Base-by-base conservation (phyloP, 306 rosid genomes). In the Dryas octopetala region DNA sequence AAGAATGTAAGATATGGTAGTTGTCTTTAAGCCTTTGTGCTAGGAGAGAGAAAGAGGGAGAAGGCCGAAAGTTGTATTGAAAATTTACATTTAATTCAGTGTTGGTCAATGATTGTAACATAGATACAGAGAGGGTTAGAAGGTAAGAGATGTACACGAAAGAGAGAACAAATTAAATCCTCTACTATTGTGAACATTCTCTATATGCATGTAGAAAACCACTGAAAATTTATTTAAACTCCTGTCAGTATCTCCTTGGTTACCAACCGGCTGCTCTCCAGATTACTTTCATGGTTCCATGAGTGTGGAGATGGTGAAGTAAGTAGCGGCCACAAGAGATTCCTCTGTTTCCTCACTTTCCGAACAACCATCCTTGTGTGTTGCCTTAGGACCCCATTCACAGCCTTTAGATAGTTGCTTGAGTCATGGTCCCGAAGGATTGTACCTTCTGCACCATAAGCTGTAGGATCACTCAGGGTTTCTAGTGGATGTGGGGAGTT, bases 401-500 rank as follows among this genome's bases (percentile, higher is more conserved):
- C 78, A 26, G 91, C 95, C 87, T 94, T 86, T 9, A 91, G 85
- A 68, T 91, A 89, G 91, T 89, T 89, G 84, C 97, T 90, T 14
- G 98, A 93, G 83, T 89, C 91, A 54, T 93, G 98, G 78, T 93
- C 98, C 76, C 97, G 82, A 47, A 85, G 85, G 75, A 93, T 88
- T 64, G 96, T 88, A 55, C 98, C 97, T 43, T 88, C 91, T 51
- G 98, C 86, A 65, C 97, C 89, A 67, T 93, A 93, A 43, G 98
- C 98, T 66, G 97, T 85, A 75, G 97, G 97, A 77, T 93, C 91
- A 61, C 98, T 89, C 3, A 93, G 84, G 64, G 97, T 93, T 63
- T 93, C 96, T 66, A 93, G 80, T 7, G 98, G 98, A 83, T 93
- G 98, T 5, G 98, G 98, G 70, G 71, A 85, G 46, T 91, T 93